Evolutionary conservation across 257 asterid species (phyloP).

Genomic region (Petunia secreta): DNA sequence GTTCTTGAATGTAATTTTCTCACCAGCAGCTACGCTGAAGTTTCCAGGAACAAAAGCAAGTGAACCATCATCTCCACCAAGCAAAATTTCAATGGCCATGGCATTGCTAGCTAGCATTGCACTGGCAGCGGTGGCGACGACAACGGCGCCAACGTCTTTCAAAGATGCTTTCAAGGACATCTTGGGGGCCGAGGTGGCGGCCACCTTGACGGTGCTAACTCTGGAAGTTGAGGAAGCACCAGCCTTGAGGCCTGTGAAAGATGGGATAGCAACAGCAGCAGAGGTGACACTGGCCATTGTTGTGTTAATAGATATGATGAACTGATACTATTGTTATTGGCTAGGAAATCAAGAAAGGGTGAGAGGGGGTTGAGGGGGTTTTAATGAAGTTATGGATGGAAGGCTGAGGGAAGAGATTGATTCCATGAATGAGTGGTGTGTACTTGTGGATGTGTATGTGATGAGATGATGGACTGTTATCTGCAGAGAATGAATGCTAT

Average conservation of each 20-base stretch:
- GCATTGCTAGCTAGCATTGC: conserved; percentile 73
- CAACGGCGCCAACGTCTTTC: conserved; percentile 63
- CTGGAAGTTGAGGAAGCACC: conserved; percentile 40
- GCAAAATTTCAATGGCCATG: conserved; percentile 60
- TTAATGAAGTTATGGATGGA: conserved; percentile 35
- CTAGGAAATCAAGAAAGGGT: conserved; percentile 35
- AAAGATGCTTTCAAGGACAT: conserved; percentile 58
- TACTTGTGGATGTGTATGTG: conserved; percentile 31
- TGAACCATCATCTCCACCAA: conserved; percentile 61
- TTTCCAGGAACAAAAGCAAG: conserved; percentile 59
- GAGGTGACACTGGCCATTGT: conserved; percentile 72
- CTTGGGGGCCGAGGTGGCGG: conserved; percentile 42
- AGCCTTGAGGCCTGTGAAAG: conserved; percentile 72
- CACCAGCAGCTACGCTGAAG: conserved; percentile 67
- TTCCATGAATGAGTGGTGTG: conserved; percentile 44
- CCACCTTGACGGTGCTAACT: conserved; percentile 37
- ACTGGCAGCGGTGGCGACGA: conserved; percentile 71
- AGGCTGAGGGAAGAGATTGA: conserved; percentile 12
- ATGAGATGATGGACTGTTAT: conserved; percentile 30
- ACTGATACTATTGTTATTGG: conserved; percentile 7
- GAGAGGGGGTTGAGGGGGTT: conserved; percentile 32
- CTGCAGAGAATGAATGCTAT: conserved; percentile 34
- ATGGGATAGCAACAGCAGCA: conserved; percentile 69
- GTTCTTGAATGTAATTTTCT: conserved; percentile 80
- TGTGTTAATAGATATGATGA: not conserved